These are phyloP conservation scores for Juglanconis oblonga DNA, from an alignment of 2,329 filamentous ascomycete species.

Conservation along the genomic window DNA sequence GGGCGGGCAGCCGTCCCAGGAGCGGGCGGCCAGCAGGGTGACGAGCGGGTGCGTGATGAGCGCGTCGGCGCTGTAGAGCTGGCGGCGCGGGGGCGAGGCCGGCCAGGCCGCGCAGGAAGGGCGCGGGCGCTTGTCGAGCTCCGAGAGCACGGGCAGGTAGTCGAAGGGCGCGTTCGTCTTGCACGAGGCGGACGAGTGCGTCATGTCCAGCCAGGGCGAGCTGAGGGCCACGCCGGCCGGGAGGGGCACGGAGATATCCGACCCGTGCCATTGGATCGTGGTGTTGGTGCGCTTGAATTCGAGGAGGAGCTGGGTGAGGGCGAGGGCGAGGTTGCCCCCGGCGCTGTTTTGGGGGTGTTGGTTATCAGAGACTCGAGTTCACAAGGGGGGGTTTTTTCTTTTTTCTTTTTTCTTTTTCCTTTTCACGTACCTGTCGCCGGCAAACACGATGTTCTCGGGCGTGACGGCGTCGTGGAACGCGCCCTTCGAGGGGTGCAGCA, in stretches of 20 bases:
- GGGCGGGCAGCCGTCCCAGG: constrained; percentile 64
- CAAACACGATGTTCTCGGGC: constrained; percentile 65
- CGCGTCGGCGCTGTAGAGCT: constrained; percentile 53
- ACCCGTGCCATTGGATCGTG: constrained; percentile 59
- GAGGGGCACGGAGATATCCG: constrained; percentile 56
- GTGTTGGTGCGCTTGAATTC: constrained; percentile 50
- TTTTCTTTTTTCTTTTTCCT: no score
- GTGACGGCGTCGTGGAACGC: constrained; percentile 65
- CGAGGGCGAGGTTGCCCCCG: constrained; percentile 67
- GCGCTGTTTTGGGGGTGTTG: constrained; percentile 44
- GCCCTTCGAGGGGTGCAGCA: constrained; percentile 68
- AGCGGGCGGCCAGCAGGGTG: constrained; percentile 54
- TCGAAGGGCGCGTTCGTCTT: constrained; percentile 54
- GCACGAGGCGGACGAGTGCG: constrained; percentile 59
- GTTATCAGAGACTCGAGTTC: no score
- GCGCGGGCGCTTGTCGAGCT: constrained; percentile 29
- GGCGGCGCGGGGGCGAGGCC: constrained; percentile 47
- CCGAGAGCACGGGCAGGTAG: constrained; percentile 52
- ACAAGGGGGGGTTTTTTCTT: no score
- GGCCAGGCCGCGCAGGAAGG: constrained; percentile 57
- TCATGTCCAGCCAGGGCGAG: constrained; percentile 72
- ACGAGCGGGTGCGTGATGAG: constrained; percentile 65
- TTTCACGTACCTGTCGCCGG: constrained; percentile 61
- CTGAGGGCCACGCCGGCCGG: constrained; percentile 63
- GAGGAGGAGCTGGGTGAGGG: constrained; percentile 66